Evolutionary conservation across 176 grass and related monocot species (phyloP).

Genomic region (Phoenix dactylifera): DNA sequence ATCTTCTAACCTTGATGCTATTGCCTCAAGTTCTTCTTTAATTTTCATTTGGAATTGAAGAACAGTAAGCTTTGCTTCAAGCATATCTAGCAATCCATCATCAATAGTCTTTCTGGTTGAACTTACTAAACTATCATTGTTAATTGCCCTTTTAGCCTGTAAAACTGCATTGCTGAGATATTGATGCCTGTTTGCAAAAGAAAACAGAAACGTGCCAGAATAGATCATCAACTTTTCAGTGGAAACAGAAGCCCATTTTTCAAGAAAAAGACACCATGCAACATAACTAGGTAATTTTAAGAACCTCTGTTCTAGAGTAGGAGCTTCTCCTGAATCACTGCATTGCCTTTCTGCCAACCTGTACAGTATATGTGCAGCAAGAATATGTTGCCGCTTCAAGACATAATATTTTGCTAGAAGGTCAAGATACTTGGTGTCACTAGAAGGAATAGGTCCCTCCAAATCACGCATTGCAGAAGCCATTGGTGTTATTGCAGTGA

Average conservation of each 20-base stretch:
- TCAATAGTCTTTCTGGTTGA: conserved; percentile 52
- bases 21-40: conserved; percentile 63
- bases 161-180: conserved; percentile 86
- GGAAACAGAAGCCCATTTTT: too few relatives aligned
- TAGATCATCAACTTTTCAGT: background rate
- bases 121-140: conserved; percentile 13
- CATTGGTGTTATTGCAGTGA: conserved; percentile 26
- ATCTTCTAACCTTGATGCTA: conserved; percentile 35
- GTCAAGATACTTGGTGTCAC: conserved; percentile 69
- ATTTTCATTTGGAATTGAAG: conserved; percentile 95
- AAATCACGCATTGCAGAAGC: conserved; percentile 29
- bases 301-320: conserved; percentile 75
- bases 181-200: conserved; percentile 48
- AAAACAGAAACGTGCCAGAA: conserved; percentile 17
- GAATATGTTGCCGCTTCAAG: conserved; percentile 72
- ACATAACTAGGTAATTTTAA: conserved; percentile 17
- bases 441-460: conserved; percentile 36
- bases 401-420: conserved; percentile 84
- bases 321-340: conserved; percentile 53
- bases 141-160: conserved; percentile 78
- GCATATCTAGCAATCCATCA: conserved; percentile 74
- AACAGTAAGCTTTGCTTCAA: conserved; percentile 88
- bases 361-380: conserved; percentile 69
- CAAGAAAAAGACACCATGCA: background rate
- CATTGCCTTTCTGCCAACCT: conserved; percentile 84